phyloP scores from a whole-genome alignment of 768 basidiomycete species.

The Boletus reticuloceps region DNA sequence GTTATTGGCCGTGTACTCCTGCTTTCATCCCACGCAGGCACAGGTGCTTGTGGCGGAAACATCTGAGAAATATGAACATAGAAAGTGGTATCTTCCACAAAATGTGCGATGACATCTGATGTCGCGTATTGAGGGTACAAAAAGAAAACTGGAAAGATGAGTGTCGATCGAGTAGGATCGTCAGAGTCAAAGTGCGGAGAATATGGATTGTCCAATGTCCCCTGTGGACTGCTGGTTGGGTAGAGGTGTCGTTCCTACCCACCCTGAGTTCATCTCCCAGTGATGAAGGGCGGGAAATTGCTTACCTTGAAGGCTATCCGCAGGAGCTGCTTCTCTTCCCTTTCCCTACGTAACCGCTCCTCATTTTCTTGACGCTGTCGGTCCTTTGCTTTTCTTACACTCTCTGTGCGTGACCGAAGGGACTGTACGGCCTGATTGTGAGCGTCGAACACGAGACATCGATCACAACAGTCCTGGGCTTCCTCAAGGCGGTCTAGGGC shows the following conservation, averaged over 20 bases:
- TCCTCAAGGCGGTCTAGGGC: conserved; percentile 76
- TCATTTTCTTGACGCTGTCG: conserved; percentile 48
- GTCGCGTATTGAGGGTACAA: conserved; percentile 88
- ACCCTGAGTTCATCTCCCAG: conserved; percentile 2
- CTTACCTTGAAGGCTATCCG: conserved; percentile 64
- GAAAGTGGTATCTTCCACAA: conserved; percentile 84
- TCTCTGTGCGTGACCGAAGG: conserved; percentile 47
- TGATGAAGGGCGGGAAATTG: not conserved
- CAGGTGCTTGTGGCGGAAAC: conserved; percentile 70
- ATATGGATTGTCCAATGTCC: conserved; percentile 52
- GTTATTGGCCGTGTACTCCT: conserved; percentile 61
- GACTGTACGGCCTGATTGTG: conserved; percentile 52
- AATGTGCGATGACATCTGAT: conserved; percentile 85
- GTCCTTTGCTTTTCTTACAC: conserved; percentile 48
- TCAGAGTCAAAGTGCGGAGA: conserved; percentile 65
- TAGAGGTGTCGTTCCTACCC: conserved; percentile 73
- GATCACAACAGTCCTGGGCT: conserved; percentile 75
- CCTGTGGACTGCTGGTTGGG: conserved; percentile 47
- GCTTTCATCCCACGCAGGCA: conserved; percentile 74
- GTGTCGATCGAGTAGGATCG: conserved; percentile 53
- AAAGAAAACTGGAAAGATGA: conserved; percentile 88
- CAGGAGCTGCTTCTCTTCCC: conserved; percentile 53
- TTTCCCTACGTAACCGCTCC: conserved; percentile 48
- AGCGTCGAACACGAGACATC: conserved; percentile 60
- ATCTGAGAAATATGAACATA: conserved; percentile 72